These are phyloP conservation scores for bread wheat (Triticum aestivum) DNA, from an alignment of 176 grass and related monocot species.

Conservation along the genomic window IWGSC_CS_RefSeq_v2.1 NC_057802.1:436255054-436255553, in stretches of 20 bases:
- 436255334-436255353: neutral
- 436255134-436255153: constrained; percentile 43
- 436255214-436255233: neutral
- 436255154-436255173: constrained; percentile 43
- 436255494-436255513: neutral
- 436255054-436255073: neutral
- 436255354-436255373: neutral
- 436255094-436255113: constrained; percentile 10
- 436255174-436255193: constrained; percentile 19
- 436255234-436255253: neutral
- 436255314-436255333: too few species aligned
- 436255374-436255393: neutral
- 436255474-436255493: neutral
- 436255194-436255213: constrained; percentile 16
- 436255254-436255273: neutral
- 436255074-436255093: neutral
- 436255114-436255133: constrained; percentile 28
- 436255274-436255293: neutral
- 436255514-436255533: constrained; percentile 2
- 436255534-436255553: neutral
- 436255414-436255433: neutral
- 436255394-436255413: neutral
- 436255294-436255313: neutral
- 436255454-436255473: neutral
- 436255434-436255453: neutral